A percentile compares a stretch with the other conserved stretches of the same genome.
These are phyloP conservation scores for Glomus cerebriforme DNA, from an alignment of 192 early-diverging fungal genomes.

Conservation along the genomic window DNA sequence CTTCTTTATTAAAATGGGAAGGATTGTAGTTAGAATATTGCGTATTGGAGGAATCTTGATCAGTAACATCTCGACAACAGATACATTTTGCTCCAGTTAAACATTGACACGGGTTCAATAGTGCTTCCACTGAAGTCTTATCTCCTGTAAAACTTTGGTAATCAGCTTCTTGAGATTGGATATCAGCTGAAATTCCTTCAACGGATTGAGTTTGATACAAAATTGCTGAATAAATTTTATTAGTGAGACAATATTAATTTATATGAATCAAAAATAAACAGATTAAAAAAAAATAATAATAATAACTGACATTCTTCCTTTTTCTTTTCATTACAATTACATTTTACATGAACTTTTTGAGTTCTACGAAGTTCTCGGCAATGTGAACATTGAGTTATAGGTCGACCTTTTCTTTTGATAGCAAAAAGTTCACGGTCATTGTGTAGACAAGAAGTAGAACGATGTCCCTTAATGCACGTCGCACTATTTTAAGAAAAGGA, in stretches of 20 bases:
- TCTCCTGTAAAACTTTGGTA: neutral
- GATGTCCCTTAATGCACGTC: slow-evolving; percentile 60
- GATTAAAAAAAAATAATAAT: neutral
- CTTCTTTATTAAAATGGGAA: too few relatives aligned
- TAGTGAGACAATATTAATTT: neutral
- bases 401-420: slow-evolving; percentile 70
- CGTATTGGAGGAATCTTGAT: too few relatives aligned
- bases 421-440: slow-evolving; percentile 58
- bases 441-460: slow-evolving; percentile 56
- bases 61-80: too few relatives aligned
- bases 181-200: neutral
- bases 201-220: neutral
- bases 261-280: neutral
- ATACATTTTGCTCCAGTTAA: slow-evolving; percentile 9
- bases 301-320: slow-evolving; percentile 2
- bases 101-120: slow-evolving; percentile 20
- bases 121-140: slow-evolving; percentile 2
- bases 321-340: slow-evolving; percentile 58
- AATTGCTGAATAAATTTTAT: neutral
- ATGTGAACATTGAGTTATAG: slow-evolving; percentile 69
- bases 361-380: slow-evolving; percentile 70
- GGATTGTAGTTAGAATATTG: too few relatives aligned
- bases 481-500: slow-evolving; percentile 35
- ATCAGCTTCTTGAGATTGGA: too few relatives aligned
- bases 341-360: slow-evolving; percentile 69